These are phyloP conservation scores for Exophiala oligosperma DNA, from an alignment of 2,329 filamentous ascomycete species.

Conservation along the genomic window DNA sequence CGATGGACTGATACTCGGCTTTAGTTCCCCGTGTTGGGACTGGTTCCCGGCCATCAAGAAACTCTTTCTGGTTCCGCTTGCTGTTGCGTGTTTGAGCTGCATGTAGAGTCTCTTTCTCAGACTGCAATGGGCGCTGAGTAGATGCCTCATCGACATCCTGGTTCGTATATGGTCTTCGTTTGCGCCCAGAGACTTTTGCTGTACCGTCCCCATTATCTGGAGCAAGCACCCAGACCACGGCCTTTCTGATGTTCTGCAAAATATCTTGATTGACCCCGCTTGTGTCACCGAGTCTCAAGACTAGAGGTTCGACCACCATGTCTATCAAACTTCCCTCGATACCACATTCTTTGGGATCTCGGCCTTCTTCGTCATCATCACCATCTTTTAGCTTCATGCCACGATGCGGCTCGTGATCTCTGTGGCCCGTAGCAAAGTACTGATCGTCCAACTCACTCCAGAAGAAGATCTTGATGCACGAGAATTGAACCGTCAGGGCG, in stretches of 20 bases:
- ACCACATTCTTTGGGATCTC: background rate
- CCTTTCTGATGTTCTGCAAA: background rate
- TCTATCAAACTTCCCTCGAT: background rate
- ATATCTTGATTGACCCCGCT: background rate
- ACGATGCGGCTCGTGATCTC: background rate
- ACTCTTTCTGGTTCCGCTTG: no score
- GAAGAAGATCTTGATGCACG: background rate
- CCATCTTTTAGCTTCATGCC: background rate
- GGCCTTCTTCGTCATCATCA: background rate
- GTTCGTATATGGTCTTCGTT: no score
- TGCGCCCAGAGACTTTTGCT: no score
- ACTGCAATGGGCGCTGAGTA: no score
- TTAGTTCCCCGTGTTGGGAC: no score
- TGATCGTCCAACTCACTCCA: background rate
- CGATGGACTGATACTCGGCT: no score
- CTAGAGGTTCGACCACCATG: background rate
- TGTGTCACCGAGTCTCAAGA: background rate
- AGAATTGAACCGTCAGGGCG: background rate
- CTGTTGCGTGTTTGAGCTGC: no score
- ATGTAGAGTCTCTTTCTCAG: no score
- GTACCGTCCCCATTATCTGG: background rate
- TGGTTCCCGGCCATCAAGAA: no score
- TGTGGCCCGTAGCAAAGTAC: background rate
- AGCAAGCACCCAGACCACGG: constrained; percentile 1
- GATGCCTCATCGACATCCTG: no score